Conservation (phyloP, 2,329 filamentous ascomycete species). For the Pezicula carpinea region DNA sequence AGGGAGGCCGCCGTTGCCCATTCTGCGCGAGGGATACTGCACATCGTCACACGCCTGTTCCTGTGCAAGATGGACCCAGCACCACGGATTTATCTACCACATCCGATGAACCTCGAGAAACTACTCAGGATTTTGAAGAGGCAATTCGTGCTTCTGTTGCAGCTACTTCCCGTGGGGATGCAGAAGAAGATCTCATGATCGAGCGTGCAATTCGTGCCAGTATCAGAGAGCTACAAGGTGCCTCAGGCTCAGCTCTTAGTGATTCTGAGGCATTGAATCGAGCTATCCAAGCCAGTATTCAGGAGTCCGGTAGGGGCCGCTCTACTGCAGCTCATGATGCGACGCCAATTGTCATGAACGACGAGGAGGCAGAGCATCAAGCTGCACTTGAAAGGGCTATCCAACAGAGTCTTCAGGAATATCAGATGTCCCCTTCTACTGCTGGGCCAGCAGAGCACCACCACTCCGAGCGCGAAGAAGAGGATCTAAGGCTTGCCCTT, state of each 20-base stretch:
- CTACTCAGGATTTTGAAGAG: slow-evolving; percentile 62
- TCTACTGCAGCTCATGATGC: not conserved
- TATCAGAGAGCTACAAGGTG: slow-evolving; percentile 50
- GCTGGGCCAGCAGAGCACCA: slow-evolving; percentile 5
- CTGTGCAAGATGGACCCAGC: slow-evolving; percentile 11
- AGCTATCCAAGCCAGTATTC: slow-evolving; percentile 45
- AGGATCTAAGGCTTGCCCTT: not conserved
- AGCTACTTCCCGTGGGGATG: slow-evolving; percentile 65
- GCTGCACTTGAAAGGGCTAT: slow-evolving; percentile 51
- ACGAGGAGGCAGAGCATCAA: slow-evolving; percentile 51
- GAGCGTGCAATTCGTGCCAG: slow-evolving; percentile 72
- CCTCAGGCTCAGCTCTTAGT: slow-evolving; percentile 19
- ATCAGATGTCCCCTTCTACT: slow-evolving; percentile 5
- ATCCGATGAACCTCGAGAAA: slow-evolving; percentile 19
- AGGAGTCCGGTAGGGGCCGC: slow-evolving; percentile 32
- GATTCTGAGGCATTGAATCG: slow-evolving; percentile 40
- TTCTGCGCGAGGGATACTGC: slow-evolving; percentile 18
- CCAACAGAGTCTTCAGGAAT: slow-evolving; percentile 40
- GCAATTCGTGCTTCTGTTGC: slow-evolving; percentile 67
- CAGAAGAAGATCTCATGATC: slow-evolving; percentile 64
- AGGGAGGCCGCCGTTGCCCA: slow-evolving; percentile 16
- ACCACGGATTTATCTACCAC: slow-evolving; percentile 6
- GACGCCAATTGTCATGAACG: slow-evolving; percentile 3
- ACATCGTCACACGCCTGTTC: slow-evolving; percentile 19
- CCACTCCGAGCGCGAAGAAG: not conserved